These are phyloP conservation scores for Exophiala viscosa DNA, from an alignment of 2,329 filamentous ascomycete species.

Conservation along the genomic window DNA sequence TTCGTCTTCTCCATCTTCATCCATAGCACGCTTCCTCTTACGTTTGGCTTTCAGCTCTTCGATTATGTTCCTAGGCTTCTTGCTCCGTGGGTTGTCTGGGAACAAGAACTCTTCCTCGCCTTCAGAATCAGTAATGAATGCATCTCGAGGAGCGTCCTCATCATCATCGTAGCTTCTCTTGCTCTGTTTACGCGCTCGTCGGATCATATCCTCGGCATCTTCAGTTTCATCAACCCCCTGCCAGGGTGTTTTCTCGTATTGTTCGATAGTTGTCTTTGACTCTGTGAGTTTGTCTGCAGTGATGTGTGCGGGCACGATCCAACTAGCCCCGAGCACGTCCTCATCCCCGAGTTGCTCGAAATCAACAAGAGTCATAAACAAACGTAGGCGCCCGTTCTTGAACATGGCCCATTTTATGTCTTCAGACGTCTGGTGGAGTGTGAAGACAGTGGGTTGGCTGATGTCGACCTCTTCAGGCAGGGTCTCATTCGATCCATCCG, in stretches of 20 bases:
- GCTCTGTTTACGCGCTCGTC: constrained; percentile 53
- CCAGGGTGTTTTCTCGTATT: constrained; percentile 73
- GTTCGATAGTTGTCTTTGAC: constrained; percentile 67
- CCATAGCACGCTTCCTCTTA: constrained; percentile 47
- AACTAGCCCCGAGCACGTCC: constrained; percentile 70
- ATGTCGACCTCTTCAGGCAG: constrained; percentile 31
- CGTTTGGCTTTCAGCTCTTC: constrained; percentile 59
- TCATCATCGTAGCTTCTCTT: constrained; percentile 32
- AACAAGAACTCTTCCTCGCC: constrained; percentile 62
- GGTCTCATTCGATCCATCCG: constrained; percentile 22
- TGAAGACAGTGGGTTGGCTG: constrained; percentile 20
- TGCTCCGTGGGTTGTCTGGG: constrained; percentile 47
- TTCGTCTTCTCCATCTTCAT: constrained; percentile 50
- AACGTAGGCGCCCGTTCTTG: constrained; percentile 80
- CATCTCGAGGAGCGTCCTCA: constrained; percentile 45
- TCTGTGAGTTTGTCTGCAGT: constrained; percentile 64
- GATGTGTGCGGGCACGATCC: constrained; percentile 69
- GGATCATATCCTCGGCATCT: constrained; percentile 70
- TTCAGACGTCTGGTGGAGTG: constrained; percentile 41
- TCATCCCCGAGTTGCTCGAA: constrained; percentile 63
- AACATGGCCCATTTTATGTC: constrained; percentile 62
- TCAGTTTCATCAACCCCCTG: constrained; percentile 70
- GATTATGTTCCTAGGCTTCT: constrained; percentile 45
- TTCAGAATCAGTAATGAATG: constrained; percentile 64
- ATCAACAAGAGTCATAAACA: constrained; percentile 74